Evolutionary conservation across 2,329 filamentous ascomycete species (phyloP), one percentile per base, ranked within the genome.

Genomic region (Fusarium lateritium): DNA sequence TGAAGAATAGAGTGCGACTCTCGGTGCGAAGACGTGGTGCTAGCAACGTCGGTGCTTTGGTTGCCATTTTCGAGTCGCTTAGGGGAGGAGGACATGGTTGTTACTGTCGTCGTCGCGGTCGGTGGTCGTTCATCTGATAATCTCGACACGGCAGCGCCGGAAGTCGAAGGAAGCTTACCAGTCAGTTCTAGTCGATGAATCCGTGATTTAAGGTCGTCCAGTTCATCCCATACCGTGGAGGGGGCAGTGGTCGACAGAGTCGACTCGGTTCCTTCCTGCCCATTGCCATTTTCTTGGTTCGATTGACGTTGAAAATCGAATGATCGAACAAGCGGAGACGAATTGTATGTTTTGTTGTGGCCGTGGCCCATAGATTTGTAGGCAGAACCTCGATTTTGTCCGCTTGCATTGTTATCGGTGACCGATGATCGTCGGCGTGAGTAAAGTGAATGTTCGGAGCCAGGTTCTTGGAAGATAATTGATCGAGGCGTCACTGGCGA

Each of bases 191-290:
- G 86, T 63, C 94, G 92, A 72, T 93, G 91, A 73, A 99, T 97
- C 31, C 96, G 89, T 40, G 93, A 96, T 78, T 98, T 98, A 46
- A 99, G 83, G 69, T 98, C 96, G 73, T 98, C 96, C 28, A 99
- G 82, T 79, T 99, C 96, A 77, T 98, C 96, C 96, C 96, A 99
- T 4, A 99, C 93, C 0, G 94, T 98, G 3, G 94, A 97, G 14
- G 94, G 93, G 2, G 93, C 94, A 2, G 91, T 94, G 1, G 93
- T 96, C 0, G 96, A 98, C 34, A 92, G 86, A 0, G 92, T 95
- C 1, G 96, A 98, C 73, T 96, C 94, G 0, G 94, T 94, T 10
- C 91, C 91, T 74, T 94, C 90, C 28, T 83, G 72, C 19, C 79
- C 81, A 61, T 86, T 81, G 42, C 77, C 69, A 11, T 67, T 57